Evolutionary conservation across 192 early-diverging fungal genomes (phyloP).

Genomic region (Backusella parvicylindrica): DNA sequence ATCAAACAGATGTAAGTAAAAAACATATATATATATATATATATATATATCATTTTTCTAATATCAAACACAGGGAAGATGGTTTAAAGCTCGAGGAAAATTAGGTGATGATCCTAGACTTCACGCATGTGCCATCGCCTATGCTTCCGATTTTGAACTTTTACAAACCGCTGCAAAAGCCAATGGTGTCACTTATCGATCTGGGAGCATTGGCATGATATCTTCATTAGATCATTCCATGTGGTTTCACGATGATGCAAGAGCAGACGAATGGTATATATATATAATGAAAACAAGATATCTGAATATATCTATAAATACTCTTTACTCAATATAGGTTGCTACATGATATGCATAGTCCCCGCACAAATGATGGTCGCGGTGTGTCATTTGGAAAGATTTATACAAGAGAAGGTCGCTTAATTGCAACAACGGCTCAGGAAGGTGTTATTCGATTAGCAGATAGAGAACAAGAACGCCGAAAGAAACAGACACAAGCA

Average conservation of each 20-base stretch:
- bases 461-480: neutral
- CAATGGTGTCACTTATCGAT: conserved; percentile 4
- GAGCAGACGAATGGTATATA: conserved; percentile 78
- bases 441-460: conserved; percentile 71
- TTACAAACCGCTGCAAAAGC: conserved; percentile 38
- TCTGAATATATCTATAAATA: conserved; percentile 7
- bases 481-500: conserved; percentile 12
- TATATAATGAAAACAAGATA: neutral
- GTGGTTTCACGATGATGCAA: conserved; percentile 86
- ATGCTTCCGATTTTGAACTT: conserved; percentile 53
- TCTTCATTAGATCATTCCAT: conserved; percentile 69
- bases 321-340: conserved; percentile 43
- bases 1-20: neutral
- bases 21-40: neutral
- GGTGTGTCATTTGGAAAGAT: conserved; percentile 77
- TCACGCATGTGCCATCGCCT: conserved; percentile 54
- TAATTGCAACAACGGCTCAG: conserved; percentile 81
- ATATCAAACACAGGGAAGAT: conserved; percentile 25
- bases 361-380: conserved; percentile 67
- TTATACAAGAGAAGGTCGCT: conserved; percentile 67
- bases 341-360: conserved; percentile 75
- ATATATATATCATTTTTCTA: neutral
- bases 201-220: conserved; percentile 44
- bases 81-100: conserved; percentile 60
- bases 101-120: conserved; percentile 51